These are phyloP conservation scores for Calocera cornea DNA, from an alignment of 768 basidiomycete species.

Conservation along the genomic window DNA sequence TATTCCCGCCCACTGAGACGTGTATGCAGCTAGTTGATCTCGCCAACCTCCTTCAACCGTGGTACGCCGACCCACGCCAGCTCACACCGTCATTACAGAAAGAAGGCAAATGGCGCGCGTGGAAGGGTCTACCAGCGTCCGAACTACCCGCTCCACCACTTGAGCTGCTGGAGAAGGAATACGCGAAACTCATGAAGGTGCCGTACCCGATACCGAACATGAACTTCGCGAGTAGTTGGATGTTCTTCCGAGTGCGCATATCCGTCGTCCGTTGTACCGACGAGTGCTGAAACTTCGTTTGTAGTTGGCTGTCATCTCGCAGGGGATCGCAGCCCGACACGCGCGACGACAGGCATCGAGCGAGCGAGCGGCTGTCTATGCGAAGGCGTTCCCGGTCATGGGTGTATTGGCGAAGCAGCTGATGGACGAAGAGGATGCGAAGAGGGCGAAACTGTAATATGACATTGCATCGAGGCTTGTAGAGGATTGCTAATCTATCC, in stretches of 20 bases:
- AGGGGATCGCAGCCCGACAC: constrained; percentile 80
- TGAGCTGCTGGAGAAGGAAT: constrained; percentile 68
- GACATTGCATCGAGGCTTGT: not conserved
- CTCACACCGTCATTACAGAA: constrained; percentile 14
- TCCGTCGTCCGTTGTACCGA: not conserved
- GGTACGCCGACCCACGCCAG: constrained; percentile 30
- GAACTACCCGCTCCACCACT: constrained; percentile 23
- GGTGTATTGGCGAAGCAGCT: constrained; percentile 49
- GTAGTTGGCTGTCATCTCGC: constrained; percentile 65
- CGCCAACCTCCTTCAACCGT: constrained; percentile 78
- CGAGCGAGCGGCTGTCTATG: constrained; percentile 45
- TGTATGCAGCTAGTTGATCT: constrained; percentile 68
- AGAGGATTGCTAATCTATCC: no score
- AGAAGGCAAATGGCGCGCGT: not conserved
- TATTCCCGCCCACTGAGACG: constrained; percentile 4
- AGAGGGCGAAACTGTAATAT: constrained; percentile 18
- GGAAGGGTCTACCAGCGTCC: not conserved
- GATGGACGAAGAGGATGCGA: constrained; percentile 14
- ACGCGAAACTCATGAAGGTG: constrained; percentile 50
- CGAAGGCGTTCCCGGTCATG: constrained; percentile 29
- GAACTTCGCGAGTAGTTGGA: constrained; percentile 73
- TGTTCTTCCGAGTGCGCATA: constrained; percentile 56
- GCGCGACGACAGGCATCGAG: constrained; percentile 83
- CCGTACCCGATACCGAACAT: constrained; percentile 67
- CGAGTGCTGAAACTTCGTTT: not conserved